Evolutionary conservation across 768 basidiomycete genomes (phyloP), one percentile per base, ranked within the genome.

Genomic region (Glaciozyma martinii): DNA sequence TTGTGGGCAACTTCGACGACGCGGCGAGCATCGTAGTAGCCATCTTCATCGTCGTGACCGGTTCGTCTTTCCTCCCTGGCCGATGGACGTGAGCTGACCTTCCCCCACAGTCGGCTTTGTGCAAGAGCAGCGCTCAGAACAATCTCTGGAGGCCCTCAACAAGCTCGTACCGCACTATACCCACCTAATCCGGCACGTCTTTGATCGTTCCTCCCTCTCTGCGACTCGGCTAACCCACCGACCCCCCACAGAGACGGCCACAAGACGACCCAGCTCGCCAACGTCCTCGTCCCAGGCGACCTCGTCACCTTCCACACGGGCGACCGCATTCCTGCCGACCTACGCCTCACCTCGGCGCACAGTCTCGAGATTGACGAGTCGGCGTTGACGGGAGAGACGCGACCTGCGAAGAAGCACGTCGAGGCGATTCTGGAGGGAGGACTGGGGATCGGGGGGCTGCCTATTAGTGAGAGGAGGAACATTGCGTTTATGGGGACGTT

Each of bases 101-200:
- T 33, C 2, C 42, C 43, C 29, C 61, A 55, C 68, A 82, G 93
- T 98, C 67, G 94, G 90, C 15, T 98, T 97, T 74, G 85, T 98
- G 37, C 93, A 98, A 76, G 93, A 98, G 76, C 85, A 88, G 66
- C 82, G 93, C 40, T 97, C 94, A 1, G 93, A 97, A 75, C 86
- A 95, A 78, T 90, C 89, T 65, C 80, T 98, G 32, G 91, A 95
- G 76, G 90, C 93, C 0, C 80, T 98, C 42, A 95, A 92, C 79
- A 95, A 93, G 76, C 86, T 98, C 49, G 93, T 98, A 27, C 93
- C 93, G 0, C 93, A 98, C 76, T 90, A 94, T 75, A 94, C 91
- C 74, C 90, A 93, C 74, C 85, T 95, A 66, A 80, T 88, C 60
- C 87, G 92, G 77, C 80, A 65, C 27, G 56, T 25, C 44, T n/a